phyloP scores from a whole-genome alignment of 805 yeast species.

The Cyberlindnera subsufficiens region DNA sequence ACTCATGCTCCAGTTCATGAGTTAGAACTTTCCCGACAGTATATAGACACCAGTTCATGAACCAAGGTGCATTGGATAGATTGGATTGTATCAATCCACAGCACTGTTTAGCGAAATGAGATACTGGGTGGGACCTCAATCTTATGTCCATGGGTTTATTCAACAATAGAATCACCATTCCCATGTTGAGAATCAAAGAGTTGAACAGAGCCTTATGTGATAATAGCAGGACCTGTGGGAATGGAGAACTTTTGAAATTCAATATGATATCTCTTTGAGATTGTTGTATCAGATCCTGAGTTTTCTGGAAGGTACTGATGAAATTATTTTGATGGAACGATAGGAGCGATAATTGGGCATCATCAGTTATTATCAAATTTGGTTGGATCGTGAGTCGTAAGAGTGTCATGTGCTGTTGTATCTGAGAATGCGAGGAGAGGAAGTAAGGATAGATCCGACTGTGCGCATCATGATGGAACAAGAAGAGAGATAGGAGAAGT shows the following conservation, averaged over 20 bases:
- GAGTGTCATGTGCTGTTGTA: constrained; percentile 6
- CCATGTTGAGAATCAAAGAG: constrained; percentile 7
- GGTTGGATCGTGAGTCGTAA: constrained; percentile 6
- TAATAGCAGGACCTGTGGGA: constrained; percentile 6
- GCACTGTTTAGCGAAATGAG: constrained; percentile 18
- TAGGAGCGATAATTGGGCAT: constrained; percentile 4
- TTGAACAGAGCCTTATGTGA: constrained; percentile 2
- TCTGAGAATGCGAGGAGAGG: neutral
- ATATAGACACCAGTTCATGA: constrained; percentile 9
- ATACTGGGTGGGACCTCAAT: constrained; percentile 11
- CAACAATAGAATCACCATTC: constrained; percentile 5
- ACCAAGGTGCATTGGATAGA: constrained; percentile 9
- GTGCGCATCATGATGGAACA: constrained; percentile 4
- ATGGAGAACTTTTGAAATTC: constrained; percentile 1
- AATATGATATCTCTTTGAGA: neutral
- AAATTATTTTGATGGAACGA: constrained; percentile 7
- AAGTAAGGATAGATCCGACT: constrained; percentile 1
- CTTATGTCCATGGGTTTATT: constrained; percentile 11
- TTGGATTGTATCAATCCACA: constrained; percentile 12
- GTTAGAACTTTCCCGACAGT: constrained; percentile 19
- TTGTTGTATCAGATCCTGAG: neutral
- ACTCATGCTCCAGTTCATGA: constrained; percentile 20
- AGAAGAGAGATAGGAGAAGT: constrained; percentile 7
- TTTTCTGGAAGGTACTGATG: constrained; percentile 3
- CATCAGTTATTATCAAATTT: neutral